A percentile compares a stretch with the other conserved stretches of the same genome.
These are phyloP conservation scores for Talaromyces sp. DNA, from an alignment of 2,329 filamentous ascomycete species.

Conservation along the genomic window DNA sequence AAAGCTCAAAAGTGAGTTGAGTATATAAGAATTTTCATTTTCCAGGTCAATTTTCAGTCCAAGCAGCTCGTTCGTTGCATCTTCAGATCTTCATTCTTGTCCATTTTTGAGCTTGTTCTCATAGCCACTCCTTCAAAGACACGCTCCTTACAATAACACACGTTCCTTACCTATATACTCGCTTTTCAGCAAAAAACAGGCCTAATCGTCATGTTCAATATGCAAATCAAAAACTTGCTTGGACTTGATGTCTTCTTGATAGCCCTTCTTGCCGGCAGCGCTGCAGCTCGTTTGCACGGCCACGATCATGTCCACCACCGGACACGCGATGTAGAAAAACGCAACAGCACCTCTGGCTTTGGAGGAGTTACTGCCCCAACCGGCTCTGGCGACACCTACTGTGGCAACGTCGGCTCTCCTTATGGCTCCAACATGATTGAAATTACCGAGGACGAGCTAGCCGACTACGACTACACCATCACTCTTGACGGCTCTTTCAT, in stretches of 20 bases:
- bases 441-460: slow-evolving; percentile 30
- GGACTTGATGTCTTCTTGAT: neutral
- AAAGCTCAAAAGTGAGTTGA: neutral
- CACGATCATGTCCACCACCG: neutral
- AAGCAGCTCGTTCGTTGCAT: neutral
- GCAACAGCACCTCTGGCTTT: neutral
- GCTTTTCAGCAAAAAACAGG: neutral
- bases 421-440: slow-evolving; percentile 41
- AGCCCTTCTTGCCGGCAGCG: neutral
- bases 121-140: neutral
- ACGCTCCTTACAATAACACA: neutral
- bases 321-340: neutral
- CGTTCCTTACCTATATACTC: neutral
- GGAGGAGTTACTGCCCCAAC: slow-evolving; percentile 5
- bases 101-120: neutral
- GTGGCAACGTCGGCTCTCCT: slow-evolving; percentile 36
- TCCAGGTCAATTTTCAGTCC: neutral
- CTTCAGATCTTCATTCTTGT: neutral
- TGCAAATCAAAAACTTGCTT: neutral
- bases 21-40: neutral
- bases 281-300: neutral
- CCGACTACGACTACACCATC: slow-evolving; percentile 35
- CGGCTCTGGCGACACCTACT: slow-evolving; percentile 25
- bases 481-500: slow-evolving; percentile 29
- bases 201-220: neutral